phyloP scores from a whole-genome alignment of 2,329 filamentous ascomycete species.

The Gnomoniopsis sp. region DNA sequence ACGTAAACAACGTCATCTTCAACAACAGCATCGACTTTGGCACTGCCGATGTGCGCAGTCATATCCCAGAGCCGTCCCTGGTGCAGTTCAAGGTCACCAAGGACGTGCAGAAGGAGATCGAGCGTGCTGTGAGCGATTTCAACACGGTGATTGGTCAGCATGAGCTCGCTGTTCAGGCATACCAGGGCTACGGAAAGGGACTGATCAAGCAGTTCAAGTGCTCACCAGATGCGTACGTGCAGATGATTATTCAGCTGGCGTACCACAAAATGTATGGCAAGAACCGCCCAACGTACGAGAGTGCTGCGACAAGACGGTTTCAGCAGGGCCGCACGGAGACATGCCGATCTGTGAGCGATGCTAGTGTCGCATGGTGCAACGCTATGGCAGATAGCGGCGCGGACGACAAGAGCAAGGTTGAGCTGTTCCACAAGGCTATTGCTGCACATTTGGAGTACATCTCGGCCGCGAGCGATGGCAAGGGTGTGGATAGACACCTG shows the following conservation, averaged over 20 bases:
- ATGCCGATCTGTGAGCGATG: slow-evolving; percentile 87
- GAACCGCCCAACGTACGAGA: slow-evolving; percentile 97
- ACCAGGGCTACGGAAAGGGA: slow-evolving; percentile 96
- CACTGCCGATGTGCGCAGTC: slow-evolving; percentile 71
- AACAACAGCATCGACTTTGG: slow-evolving; percentile 91
- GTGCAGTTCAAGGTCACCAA: slow-evolving; percentile 76
- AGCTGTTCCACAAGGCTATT: slow-evolving; percentile 79
- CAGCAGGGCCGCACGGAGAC: slow-evolving; percentile 96
- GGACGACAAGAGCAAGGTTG: slow-evolving; percentile 62
- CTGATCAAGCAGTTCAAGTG: slow-evolving; percentile 99
- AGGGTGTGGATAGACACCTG: slow-evolving; percentile 93
- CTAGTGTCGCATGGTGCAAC: slow-evolving; percentile 84
- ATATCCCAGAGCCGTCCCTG: slow-evolving; percentile 74
- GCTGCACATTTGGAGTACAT: slow-evolving; percentile 88
- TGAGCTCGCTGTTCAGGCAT: slow-evolving; percentile 89
- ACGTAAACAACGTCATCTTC: slow-evolving; percentile 87
- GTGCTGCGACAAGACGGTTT: slow-evolving; percentile 90
- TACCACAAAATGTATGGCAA: slow-evolving; percentile 99
- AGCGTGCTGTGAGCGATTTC: slow-evolving; percentile 76
- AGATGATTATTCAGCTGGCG: slow-evolving; percentile 97
- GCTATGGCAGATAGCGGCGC: slow-evolving; percentile 71
- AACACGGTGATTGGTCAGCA: slow-evolving; percentile 77
- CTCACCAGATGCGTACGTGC: slow-evolving; percentile 94
- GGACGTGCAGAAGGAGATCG: slow-evolving; percentile 73
- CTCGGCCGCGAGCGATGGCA: slow-evolving; percentile 80